phyloP scores from a whole-genome alignment of 495 filamentous ascomycete genomes.

The Tricharina praecox region DNA sequence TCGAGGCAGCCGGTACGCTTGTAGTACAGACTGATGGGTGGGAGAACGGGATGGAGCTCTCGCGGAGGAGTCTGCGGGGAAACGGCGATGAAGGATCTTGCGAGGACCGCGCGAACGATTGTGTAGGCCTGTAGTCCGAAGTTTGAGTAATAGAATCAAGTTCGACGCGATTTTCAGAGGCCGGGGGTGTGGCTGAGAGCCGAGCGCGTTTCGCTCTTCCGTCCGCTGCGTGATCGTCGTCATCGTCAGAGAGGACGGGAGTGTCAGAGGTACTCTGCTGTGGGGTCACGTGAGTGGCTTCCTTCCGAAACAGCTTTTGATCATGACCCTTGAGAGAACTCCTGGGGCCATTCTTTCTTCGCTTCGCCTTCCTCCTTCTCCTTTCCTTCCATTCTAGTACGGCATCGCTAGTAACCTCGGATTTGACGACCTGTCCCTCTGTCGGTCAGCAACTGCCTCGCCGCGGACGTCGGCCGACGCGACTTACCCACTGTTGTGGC shows the following conservation, averaged over 20 bases:
- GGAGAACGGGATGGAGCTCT: neutral
- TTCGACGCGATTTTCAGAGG: no score
- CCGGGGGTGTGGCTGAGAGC: no score
- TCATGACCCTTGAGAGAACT: no score
- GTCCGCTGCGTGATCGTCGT: neutral
- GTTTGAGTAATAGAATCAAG: no score
- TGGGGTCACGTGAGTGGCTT: neutral
- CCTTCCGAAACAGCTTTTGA: no score
- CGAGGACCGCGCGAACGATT: neutral
- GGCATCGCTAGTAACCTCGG: conserved; percentile 12
- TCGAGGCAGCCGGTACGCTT: neutral
- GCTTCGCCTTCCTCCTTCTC: neutral
- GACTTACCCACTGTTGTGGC: conserved; percentile 18
- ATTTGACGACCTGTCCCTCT: conserved; percentile 5
- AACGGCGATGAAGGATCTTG: neutral
- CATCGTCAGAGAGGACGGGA: neutral
- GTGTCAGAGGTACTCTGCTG: neutral
- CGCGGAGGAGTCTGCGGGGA: neutral
- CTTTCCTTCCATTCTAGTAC: conserved; percentile 12
- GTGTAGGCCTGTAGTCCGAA: conserved; percentile 9
- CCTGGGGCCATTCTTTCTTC: no score
- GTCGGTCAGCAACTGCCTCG: neutral
- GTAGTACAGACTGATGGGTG: neutral
- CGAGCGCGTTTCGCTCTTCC: no score
- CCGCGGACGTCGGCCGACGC: no score